A percentile compares a stretch with the other conserved stretches of the same genome.
Evolutionary conservation across 2,329 filamentous ascomycete species (phyloP).

Genomic region (Huntiella abstrusa): DNA sequence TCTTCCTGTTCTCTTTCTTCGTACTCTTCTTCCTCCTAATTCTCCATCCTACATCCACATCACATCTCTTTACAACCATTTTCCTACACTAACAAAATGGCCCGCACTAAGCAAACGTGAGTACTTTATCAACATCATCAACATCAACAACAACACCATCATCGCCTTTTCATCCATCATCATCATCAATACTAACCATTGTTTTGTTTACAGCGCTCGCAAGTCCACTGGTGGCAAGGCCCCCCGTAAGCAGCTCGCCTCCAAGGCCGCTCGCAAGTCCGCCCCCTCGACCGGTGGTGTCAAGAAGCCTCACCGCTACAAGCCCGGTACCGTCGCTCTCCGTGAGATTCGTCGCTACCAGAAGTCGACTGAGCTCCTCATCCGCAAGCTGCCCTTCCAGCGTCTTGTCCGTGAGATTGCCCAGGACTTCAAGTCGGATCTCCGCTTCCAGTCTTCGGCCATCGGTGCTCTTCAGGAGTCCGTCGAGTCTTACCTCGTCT

Average conservation of each 20-base stretch:
- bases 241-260: slow-evolving; percentile 89
- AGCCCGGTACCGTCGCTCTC: slow-evolving; percentile 89
- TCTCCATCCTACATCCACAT: slow-evolving; percentile 16
- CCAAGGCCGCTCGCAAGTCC: slow-evolving; percentile 97
- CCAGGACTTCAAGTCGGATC: slow-evolving; percentile 85
- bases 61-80: slow-evolving; percentile 13
- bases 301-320: slow-evolving; percentile 86
- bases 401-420: slow-evolving; percentile 94
- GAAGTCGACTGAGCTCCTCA: slow-evolving; percentile 87
- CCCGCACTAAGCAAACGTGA: slow-evolving; percentile 43
- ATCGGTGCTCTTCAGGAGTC: slow-evolving; percentile 97
- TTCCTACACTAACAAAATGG: slow-evolving; percentile 27
- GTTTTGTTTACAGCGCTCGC: slow-evolving; percentile 25
- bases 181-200: slow-evolving; percentile 24
- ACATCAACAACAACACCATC: not conserved
- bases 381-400: slow-evolving; percentile 96
- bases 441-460: slow-evolving; percentile 95
- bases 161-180: slow-evolving; percentile 22
- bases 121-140: slow-evolving; percentile 7
- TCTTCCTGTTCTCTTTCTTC: not conserved
- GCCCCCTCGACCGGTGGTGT: slow-evolving; percentile 92
- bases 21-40: slow-evolving; percentile 12
- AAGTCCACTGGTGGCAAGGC: slow-evolving; percentile 69
- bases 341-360: slow-evolving; percentile 98
- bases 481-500: slow-evolving; percentile 95